Conservation (phyloP, 1,139 yeast species). For the Magnusiomyces ingens region DNA sequence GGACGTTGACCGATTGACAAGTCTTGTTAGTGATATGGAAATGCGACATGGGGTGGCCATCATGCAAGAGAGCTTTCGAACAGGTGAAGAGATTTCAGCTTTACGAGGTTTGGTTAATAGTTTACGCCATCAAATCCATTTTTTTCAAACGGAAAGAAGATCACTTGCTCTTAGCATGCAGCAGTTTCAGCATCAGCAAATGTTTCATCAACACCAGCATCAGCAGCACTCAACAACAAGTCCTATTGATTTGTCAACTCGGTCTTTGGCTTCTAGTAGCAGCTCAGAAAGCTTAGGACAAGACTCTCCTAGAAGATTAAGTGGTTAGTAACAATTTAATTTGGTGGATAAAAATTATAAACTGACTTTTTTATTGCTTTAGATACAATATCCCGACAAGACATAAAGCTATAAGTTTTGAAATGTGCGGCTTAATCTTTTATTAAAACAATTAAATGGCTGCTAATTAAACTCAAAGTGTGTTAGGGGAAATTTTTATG, state of each 20-base stretch:
- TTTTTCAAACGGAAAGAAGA: slow-evolving; percentile 30
- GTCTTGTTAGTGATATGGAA: slow-evolving; percentile 31
- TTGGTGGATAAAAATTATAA: not conserved
- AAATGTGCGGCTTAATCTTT: no score
- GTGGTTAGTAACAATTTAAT: not conserved
- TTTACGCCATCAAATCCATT: slow-evolving; percentile 34
- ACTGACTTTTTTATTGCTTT: slow-evolving; percentile 1
- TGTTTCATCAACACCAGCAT: not conserved
- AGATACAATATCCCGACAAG: slow-evolving; percentile 5
- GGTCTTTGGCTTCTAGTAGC: not conserved
- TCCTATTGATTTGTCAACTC: not conserved
- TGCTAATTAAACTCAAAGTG: not conserved
- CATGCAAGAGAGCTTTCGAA: slow-evolving; percentile 32
- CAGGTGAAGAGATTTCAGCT: slow-evolving; percentile 31
- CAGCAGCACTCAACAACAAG: not conserved
- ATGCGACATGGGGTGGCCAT: slow-evolving; percentile 32
- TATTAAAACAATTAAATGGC: not conserved
- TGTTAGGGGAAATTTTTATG: not conserved
- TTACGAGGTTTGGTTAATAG: slow-evolving; percentile 32
- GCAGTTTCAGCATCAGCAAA: slow-evolving; percentile 4
- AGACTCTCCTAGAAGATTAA: not conserved
- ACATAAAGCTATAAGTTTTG: not conserved
- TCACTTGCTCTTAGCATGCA: slow-evolving; percentile 12
- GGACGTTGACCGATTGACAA: slow-evolving; percentile 30
- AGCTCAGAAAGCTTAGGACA: not conserved